phyloP scores from a whole-genome alignment of 345 rosid genomes.

The Tarenaya hassleriana region DNA sequence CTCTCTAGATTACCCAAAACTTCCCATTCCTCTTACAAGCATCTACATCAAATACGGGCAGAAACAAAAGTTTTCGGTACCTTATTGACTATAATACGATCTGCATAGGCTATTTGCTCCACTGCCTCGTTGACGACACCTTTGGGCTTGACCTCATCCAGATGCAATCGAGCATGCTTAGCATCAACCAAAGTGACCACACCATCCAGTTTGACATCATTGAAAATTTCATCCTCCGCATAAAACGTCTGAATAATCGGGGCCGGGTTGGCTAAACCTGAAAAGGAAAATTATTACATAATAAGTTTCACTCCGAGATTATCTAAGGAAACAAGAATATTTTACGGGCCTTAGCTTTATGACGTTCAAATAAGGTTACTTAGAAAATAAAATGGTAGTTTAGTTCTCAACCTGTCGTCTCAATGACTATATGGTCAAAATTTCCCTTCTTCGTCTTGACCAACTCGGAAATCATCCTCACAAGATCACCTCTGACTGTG shows the following conservation, averaged over 20 bases:
- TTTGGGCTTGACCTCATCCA: slow-evolving; percentile 78
- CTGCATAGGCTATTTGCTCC: slow-evolving; percentile 98
- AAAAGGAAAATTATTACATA: slow-evolving; percentile 4
- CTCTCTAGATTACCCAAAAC: no score
- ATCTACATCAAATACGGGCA: not conserved
- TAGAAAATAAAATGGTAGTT: not conserved
- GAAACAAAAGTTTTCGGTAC: slow-evolving; percentile 27
- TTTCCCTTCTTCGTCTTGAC: slow-evolving; percentile 74
- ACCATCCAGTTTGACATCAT: slow-evolving; percentile 87
- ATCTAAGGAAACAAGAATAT: not conserved
- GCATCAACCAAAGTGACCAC: slow-evolving; percentile 96
- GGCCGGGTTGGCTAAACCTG: slow-evolving; percentile 96
- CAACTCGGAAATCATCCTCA: slow-evolving; percentile 82
- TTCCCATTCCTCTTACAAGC: no score
- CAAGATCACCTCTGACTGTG: slow-evolving; percentile 96
- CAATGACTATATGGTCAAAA: slow-evolving; percentile 89
- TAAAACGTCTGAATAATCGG: slow-evolving; percentile 97
- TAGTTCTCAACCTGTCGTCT: slow-evolving; percentile 67
- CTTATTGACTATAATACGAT: slow-evolving; percentile 85
- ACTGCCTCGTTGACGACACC: slow-evolving; percentile 96
- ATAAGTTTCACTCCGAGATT: not conserved
- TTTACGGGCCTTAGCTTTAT: no score
- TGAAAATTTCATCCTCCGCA: slow-evolving; percentile 75
- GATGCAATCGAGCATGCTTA: slow-evolving; percentile 78
- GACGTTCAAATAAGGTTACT: no score